phyloP scores from a whole-genome alignment of 2,329 filamentous ascomycete species.

The Zymoseptoria pseudotritici region DNA sequence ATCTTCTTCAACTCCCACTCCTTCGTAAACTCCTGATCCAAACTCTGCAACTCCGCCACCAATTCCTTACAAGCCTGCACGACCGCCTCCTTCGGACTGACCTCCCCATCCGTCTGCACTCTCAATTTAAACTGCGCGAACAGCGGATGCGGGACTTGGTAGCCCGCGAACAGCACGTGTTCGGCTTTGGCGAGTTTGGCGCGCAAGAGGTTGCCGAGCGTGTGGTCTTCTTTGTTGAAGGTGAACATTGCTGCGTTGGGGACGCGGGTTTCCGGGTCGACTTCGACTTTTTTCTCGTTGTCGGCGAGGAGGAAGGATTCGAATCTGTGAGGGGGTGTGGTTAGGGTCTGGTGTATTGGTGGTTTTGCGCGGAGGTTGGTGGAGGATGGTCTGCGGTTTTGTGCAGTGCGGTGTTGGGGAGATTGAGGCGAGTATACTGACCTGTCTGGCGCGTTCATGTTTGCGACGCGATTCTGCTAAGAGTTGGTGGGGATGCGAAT shows the following conservation, averaged over 20 bases:
- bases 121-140: constrained; percentile 56
- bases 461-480: not conserved
- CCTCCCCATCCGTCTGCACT: constrained; percentile 81
- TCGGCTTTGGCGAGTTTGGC: constrained; percentile 77
- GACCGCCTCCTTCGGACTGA: constrained; percentile 84
- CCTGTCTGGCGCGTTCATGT: constrained; percentile 50
- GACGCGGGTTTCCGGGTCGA: constrained; percentile 82
- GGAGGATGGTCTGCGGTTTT: constrained; percentile 1
- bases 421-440: constrained; percentile 28
- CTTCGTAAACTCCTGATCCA: constrained; percentile 84
- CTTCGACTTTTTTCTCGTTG: constrained; percentile 88
- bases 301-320: constrained; percentile 84
- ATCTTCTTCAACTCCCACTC: constrained; percentile 87
- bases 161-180: constrained; percentile 83
- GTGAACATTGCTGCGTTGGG: constrained; percentile 93
- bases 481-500: no score
- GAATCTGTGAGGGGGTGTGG: constrained; percentile 55
- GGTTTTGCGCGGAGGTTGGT: constrained; percentile 2
- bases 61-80: constrained; percentile 73
- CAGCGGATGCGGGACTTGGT: constrained; percentile 56
- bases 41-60: constrained; percentile 68
- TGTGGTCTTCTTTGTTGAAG: constrained; percentile 81
- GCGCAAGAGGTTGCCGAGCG: constrained; percentile 76
- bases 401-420: constrained; percentile 1
- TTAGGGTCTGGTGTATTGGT: constrained; percentile 9